Base-by-base conservation (phyloP, 345 rosid genomes). In the Arabidopsis suecica region DNA sequence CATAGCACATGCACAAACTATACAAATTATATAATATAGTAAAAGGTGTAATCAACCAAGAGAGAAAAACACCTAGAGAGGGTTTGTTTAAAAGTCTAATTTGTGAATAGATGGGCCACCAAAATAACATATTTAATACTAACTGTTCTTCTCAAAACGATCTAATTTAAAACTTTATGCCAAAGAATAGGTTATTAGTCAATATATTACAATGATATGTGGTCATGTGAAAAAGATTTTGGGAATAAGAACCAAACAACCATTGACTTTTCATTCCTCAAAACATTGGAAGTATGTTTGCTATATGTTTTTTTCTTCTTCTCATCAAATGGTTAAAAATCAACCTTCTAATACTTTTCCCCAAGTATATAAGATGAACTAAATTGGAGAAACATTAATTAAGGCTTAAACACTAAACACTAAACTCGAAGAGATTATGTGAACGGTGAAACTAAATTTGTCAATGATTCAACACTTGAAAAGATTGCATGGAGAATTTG, bases 11-110 rank as follows among this genome's bases (percentile, higher is more conserved):
- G 76, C 80, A 77, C 72, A 68, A 59, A 36, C 62, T 14, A 41
- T 20, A 30, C 0, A 47, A 38, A 67, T 30, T 23, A 32, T 42
- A 77, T 56, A 64, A 33, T 41, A 70, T 13, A 37, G 5, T 55
- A 47, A 76, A 70, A 63, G 51, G 47, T 56, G 72, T 57, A 71
- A 75, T 61, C 61, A 68, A 71, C 49, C 68, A 22, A 58, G 72
- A 57, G 76, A 71, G 80, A 65, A 62, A 77, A 65, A 77, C 62
- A 77, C 80, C 80, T 65, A 49, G 80, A 77, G 76, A 58, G 40
- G 40, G 28, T 57, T 77, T 57, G 33, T 65, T 57, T 71, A 64
- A 65, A 77, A 70, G 72, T 56, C 41, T 20, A 23, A 70, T 71
- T 64, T 64, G 68, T 48, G 47, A 71, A 55, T 40, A 28, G 58